A percentile compares a stretch with the other conserved stretches of the same genome.
Evolutionary conservation across 805 yeast species (phyloP).

Genomic region (Schwanniomyces pseudopolymorphus): DNA sequence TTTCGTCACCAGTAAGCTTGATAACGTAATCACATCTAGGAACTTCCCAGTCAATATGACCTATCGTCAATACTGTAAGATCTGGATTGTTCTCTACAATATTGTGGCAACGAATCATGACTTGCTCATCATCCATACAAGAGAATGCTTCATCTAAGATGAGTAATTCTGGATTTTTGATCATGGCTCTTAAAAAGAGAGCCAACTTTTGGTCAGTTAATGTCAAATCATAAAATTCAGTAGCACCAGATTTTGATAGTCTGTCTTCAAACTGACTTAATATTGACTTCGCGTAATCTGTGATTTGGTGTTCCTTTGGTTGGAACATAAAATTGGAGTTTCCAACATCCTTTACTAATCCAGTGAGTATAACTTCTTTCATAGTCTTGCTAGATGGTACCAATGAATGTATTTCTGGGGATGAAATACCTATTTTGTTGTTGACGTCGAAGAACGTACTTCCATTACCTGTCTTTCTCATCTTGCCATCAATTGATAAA

Average conservation of each 20-base stretch:
- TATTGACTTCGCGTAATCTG: conserved; percentile 16
- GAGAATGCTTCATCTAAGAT: conserved; percentile 92
- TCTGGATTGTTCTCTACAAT: conserved; percentile 19
- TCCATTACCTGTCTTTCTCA: conserved; percentile 69
- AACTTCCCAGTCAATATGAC: conserved; percentile 80
- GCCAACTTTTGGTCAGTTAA: conserved; percentile 78
- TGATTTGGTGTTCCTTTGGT: conserved; percentile 27
- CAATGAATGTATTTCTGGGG: conserved; percentile 92
- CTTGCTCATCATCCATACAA: conserved; percentile 68
- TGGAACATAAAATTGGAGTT: conserved; percentile 49
- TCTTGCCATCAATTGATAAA: conserved; percentile 61
- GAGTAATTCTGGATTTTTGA: conserved; percentile 74
- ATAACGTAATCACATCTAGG: conserved; percentile 59
- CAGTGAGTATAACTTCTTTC: conserved; percentile 64
- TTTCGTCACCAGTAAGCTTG: conserved; percentile 29
- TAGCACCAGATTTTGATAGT: conserved; percentile 37
- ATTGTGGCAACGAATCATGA: conserved; percentile 34
- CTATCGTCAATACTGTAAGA: conserved; percentile 76
- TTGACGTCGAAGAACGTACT: conserved; percentile 79
- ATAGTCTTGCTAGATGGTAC: conserved; percentile 62
- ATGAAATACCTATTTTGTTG: conserved; percentile 74
- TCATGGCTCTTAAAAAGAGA: conserved; percentile 71
- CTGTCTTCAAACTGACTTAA: conserved; percentile 20
- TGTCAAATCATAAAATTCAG: conserved; percentile 51
- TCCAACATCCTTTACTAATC: conserved; percentile 60